Evolutionary conservation across 306 rosid genomes (phyloP).

Genomic region (Morella rubra): DNA sequence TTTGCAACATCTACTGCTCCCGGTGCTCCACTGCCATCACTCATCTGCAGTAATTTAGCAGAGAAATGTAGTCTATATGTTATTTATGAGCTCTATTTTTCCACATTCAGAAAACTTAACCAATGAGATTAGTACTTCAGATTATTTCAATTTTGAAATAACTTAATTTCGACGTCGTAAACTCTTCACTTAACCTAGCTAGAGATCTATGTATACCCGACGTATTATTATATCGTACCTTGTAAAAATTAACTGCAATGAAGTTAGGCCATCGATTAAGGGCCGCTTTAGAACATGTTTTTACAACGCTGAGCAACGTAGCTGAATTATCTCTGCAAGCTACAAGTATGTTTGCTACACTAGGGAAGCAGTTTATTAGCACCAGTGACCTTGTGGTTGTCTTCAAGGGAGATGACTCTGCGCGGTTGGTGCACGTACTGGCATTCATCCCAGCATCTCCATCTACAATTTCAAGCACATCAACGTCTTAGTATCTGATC

Average conservation of each 20-base stretch:
- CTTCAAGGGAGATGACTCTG: conserved; percentile 53
- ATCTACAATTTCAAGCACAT: conserved; percentile 38
- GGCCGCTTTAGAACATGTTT: conserved; percentile 59
- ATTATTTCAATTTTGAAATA: neutral
- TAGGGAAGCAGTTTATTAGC: conserved; percentile 61
- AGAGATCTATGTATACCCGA: too few relatives aligned
- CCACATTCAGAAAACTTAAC: too few relatives aligned
- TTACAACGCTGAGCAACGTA: conserved; percentile 60
- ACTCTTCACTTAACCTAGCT: too few relatives aligned
- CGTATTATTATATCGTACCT: conserved; percentile 33
- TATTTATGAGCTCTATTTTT: too few relatives aligned
- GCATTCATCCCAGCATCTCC: conserved; percentile 70
- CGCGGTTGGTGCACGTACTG: conserved; percentile 66
- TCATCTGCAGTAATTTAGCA: too few relatives aligned
- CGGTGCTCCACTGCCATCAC: too few relatives aligned
- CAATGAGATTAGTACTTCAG: too few relatives aligned
- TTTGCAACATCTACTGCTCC: too few relatives aligned
- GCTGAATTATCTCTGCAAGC: conserved; percentile 76
- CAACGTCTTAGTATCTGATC: neutral
- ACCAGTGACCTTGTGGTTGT: conserved; percentile 62
- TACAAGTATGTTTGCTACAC: conserved; percentile 34
- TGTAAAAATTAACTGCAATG: conserved; percentile 78
- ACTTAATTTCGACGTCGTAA: too few relatives aligned
- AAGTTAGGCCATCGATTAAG: conserved; percentile 80
- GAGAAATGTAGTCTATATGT: too few relatives aligned